Base-by-base conservation (phyloP, 2,329 filamentous ascomycete genomes). In the Onygenales sp. region DNA sequence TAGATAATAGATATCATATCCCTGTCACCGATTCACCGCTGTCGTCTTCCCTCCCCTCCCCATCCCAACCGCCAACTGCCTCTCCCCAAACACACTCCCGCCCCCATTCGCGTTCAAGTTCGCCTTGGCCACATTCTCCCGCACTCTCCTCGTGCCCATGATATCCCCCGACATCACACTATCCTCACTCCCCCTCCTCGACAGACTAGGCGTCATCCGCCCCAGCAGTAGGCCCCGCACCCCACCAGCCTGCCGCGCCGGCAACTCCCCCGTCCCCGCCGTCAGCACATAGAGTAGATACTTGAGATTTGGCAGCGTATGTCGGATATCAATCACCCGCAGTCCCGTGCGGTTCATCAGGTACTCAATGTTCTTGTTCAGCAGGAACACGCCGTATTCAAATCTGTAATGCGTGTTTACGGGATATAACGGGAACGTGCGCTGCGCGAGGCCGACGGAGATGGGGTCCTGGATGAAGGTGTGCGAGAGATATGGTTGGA, bases 341-440 rank as follows among this genome's bases (percentile, higher is more conserved):
- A 96, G 74, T 0, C 86, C 86, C 59, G 90, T 84, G 1, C 74
- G 71, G 55, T 77, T 79, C 61, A 82, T 74, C 9, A 86, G 66
- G 47, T 84, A 76, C 61, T 97, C 91, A 53, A 98, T 91, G 64
- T 97, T 77, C 70, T 97, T 96, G 73, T 97, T 97, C 11, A 98
- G 78, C n/a, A 97, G 74, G 63, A 97, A 98, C 65, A 95, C 93
- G 9, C 79, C 93, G 67, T 97, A 98, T 62, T 97, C 92, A 68
- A 97, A 97, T 2, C 92, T 84, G 73, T 92, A 97, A 45, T 90
- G 83, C 0, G 89, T 82, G 2, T 81, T 79, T 64, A 80, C 78
- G 73, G 87, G 70, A 68, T 91, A 91, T 0, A 98, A 78, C 0
- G 93, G 93, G 62, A 95, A 98, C 5, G 83, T 84, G 51, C 84